Percentiles rank a stretch among this genome's conserved stretches.
phyloP scores from a whole-genome alignment of 176 grass and related monocot genomes.

The Aechmea fasciata region DNA sequence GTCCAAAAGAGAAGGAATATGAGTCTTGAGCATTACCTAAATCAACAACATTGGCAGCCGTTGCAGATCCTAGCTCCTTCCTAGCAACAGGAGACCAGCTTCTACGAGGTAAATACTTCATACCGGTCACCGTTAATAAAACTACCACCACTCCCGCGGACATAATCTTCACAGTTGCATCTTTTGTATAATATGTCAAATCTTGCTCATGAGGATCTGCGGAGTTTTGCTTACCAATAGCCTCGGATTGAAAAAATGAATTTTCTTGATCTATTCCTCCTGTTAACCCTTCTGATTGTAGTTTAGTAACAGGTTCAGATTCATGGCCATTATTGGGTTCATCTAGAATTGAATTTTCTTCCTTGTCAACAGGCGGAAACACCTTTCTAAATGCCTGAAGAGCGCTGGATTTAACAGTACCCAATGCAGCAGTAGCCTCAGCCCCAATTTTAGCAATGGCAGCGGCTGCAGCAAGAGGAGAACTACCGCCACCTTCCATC shows the following conservation, averaged over 20 bases:
- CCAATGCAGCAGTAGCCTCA: constrained; percentile 72
- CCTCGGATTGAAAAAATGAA: background rate
- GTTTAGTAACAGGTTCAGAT: constrained; percentile 19
- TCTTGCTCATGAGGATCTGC: constrained; percentile 17
- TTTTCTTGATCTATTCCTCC: constrained; percentile 11
- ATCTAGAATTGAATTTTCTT: constrained; percentile 32
- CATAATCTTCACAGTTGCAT: constrained; percentile 47
- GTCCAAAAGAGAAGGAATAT: background rate
- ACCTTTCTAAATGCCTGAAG: constrained; percentile 79
- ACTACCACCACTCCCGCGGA: constrained; percentile 52
- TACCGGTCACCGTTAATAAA: constrained; percentile 44
- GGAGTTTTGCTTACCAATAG: constrained; percentile 2
- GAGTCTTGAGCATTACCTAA: constrained; percentile 30
- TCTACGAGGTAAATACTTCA: constrained; percentile 61
- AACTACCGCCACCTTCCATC: constrained; percentile 59
- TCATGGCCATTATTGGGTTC: constrained; percentile 21
- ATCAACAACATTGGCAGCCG: constrained; percentile 30
- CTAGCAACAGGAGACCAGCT: constrained; percentile 27
- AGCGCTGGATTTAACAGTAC: constrained; percentile 68
- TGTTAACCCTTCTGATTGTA: constrained; percentile 13
- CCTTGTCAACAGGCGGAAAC: constrained; percentile 59
- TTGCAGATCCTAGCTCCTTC: constrained; percentile 35
- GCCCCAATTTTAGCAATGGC: constrained; percentile 75
- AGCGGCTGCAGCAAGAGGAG: constrained; percentile 81
- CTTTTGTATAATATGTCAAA: constrained; percentile 36